phyloP scores from a whole-genome alignment of 129 eudicot genomes.

The Artemisia argyi region DNA sequence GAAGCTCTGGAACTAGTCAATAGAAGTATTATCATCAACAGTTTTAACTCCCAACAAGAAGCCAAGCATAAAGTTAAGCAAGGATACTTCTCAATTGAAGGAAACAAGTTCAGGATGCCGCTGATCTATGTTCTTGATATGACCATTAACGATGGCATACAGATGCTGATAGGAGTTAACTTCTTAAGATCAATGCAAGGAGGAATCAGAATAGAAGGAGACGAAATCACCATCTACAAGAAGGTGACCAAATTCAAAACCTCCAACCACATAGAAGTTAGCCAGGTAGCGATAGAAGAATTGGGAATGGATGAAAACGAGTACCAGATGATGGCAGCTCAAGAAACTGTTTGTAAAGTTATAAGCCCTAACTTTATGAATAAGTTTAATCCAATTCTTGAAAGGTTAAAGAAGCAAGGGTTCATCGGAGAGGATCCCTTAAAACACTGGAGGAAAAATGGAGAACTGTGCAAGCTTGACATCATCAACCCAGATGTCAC shows the following conservation, averaged over 20 bases:
- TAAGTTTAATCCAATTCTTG: no score
- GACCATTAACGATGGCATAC: neutral
- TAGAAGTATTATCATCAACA: no score
- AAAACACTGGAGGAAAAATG: neutral
- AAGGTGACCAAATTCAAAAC: no score
- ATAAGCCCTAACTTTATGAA: no score
- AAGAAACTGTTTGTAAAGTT: no score
- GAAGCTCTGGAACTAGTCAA: no score
- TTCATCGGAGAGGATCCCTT: neutral
- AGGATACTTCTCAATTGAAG: neutral
- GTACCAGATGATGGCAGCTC: no score
- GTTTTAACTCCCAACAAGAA: neutral
- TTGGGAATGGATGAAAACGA: no score
- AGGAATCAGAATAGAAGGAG: no score
- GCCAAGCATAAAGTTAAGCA: neutral
- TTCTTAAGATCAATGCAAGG: slow-evolving; percentile 5
- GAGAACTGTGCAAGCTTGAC: neutral
- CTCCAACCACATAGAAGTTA: no score
- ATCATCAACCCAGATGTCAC: neutral
- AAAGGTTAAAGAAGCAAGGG: neutral
- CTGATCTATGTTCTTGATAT: neutral
- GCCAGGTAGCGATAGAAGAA: no score
- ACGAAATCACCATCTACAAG: no score
- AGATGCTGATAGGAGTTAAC: slow-evolving; percentile 7
- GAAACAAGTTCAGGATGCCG: neutral